phyloP scores from a whole-genome alignment of 202 grass and related monocot genomes.

The Setaria viridis region DNA sequence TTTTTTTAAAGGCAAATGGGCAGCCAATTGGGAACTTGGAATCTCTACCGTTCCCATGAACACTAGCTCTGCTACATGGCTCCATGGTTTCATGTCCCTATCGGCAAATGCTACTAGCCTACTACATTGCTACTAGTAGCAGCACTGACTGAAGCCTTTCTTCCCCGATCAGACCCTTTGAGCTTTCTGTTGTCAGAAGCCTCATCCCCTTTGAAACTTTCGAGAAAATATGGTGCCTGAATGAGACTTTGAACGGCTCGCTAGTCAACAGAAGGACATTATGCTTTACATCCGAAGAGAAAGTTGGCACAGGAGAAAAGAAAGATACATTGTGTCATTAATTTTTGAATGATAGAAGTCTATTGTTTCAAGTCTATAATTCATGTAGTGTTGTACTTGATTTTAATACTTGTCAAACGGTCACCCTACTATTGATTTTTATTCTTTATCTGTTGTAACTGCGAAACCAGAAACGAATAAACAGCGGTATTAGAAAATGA shows the following conservation, averaged over 20 bases:
- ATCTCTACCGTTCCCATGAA: constrained; percentile 47
- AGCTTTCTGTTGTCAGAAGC: constrained; percentile 36
- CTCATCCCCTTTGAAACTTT: constrained; percentile 44
- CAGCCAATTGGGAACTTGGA: not conserved
- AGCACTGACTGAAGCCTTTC: constrained; percentile 1
- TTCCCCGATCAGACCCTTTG: not conserved
- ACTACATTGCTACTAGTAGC: not conserved
- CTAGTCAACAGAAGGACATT: constrained; percentile 40
- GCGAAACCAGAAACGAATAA: not conserved
- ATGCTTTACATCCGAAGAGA: constrained; percentile 13
- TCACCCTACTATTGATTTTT: not conserved
- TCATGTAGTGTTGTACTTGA: constrained; percentile 12
- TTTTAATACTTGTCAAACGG: constrained; percentile 3
- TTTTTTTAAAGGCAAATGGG: constrained; percentile 13
- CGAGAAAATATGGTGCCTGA: constrained; percentile 36
- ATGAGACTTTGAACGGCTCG: constrained; percentile 35
- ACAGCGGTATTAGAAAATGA: not conserved
- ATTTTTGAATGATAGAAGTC: not conserved
- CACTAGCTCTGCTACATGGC: not conserved
- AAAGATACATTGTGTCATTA: not conserved
- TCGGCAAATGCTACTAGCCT: not conserved
- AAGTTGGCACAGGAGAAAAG: constrained; percentile 12
- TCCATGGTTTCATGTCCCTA: constrained; percentile 22
- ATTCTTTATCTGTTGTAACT: not conserved
- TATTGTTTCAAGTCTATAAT: not conserved